phyloP scores from a whole-genome alignment of 495 filamentous ascomycete species.

The Venustampulla echinocandica region DNA sequence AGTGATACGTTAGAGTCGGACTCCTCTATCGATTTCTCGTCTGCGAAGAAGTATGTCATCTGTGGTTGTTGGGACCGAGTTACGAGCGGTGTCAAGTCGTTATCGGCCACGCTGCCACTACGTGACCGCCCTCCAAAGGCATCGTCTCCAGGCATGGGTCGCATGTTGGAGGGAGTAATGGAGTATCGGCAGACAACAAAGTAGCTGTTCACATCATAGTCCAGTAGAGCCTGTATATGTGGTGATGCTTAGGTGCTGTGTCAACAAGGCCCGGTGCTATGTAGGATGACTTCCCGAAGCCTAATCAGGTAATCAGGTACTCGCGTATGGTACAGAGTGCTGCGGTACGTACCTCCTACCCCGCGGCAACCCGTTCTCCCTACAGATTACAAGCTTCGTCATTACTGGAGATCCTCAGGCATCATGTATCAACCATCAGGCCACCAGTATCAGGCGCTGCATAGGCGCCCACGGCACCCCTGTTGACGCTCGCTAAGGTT shows the following conservation, averaged over 20 bases:
- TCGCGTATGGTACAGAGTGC: too few relatives aligned
- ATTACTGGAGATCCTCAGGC: not conserved
- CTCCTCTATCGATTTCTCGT: constrained; percentile 44
- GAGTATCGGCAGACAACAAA: not conserved
- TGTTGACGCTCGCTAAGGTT: too few relatives aligned
- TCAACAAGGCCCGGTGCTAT: too few relatives aligned
- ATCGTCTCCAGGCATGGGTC: constrained; percentile 32
- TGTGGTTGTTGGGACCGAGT: constrained; percentile 28
- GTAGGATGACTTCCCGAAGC: too few relatives aligned
- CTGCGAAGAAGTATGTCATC: constrained; percentile 49
- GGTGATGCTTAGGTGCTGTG: too few relatives aligned
- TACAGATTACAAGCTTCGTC: not conserved
- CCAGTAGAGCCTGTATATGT: not conserved
- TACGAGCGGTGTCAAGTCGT: constrained; percentile 25
- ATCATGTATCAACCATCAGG: too few relatives aligned
- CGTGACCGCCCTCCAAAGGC: constrained; percentile 28
- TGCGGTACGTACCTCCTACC: not conserved
- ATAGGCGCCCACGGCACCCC: not conserved
- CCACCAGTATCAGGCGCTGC: too few relatives aligned
- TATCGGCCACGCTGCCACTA: constrained; percentile 20
- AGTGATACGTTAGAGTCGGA: constrained; percentile 28
- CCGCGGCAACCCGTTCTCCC: constrained; percentile 1
- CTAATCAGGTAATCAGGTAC: too few relatives aligned
- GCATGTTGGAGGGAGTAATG: constrained; percentile 22
- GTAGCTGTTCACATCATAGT: constrained; percentile 1